Conservation (phyloP, 768 basidiomycete species). For the Tulasnella sp. region DNA sequence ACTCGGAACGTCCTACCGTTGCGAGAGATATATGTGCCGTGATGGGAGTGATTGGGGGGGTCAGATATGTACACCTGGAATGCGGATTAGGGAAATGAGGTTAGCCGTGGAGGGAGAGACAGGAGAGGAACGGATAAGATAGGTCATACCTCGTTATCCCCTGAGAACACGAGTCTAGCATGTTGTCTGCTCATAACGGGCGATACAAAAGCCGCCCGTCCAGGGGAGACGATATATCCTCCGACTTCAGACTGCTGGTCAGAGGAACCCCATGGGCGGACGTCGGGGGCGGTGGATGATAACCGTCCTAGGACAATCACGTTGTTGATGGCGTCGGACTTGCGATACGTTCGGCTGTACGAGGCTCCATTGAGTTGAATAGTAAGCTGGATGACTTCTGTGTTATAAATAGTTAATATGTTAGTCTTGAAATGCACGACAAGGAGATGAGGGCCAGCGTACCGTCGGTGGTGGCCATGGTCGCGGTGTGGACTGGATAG, state of each 20-base stretch:
- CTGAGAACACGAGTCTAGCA: slow-evolving; percentile 24
- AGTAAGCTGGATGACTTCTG: slow-evolving; percentile 6
- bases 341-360: background rate
- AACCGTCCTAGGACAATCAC: slow-evolving; percentile 17
- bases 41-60: slow-evolving; percentile 21
- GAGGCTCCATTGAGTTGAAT: slow-evolving; percentile 7
- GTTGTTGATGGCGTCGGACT: slow-evolving; percentile 11
- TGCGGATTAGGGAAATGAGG: background rate
- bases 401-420: background rate
- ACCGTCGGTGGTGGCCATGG: slow-evolving; percentile 11
- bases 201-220: slow-evolving; percentile 9
- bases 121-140: slow-evolving; percentile 1
- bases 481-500: slow-evolving; percentile 13
- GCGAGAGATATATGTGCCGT: slow-evolving; percentile 22
- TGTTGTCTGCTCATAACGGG: slow-evolving; percentile 24
- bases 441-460: background rate
- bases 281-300: background rate
- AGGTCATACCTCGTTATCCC: slow-evolving; percentile 6
- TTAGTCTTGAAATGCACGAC: background rate
- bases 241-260: background rate
- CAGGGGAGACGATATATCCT: slow-evolving; percentile 3
- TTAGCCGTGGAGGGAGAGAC: background rate
- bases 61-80: slow-evolving; percentile 24
- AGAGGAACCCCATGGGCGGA: background rate
- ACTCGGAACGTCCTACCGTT: slow-evolving; percentile 1